Percentiles rank a stretch among this genome's conserved stretches.
These are phyloP conservation scores for Chondrus crispus DNA, from an alignment of 23 red algal genomes.

Conservation along the genomic window DNA sequence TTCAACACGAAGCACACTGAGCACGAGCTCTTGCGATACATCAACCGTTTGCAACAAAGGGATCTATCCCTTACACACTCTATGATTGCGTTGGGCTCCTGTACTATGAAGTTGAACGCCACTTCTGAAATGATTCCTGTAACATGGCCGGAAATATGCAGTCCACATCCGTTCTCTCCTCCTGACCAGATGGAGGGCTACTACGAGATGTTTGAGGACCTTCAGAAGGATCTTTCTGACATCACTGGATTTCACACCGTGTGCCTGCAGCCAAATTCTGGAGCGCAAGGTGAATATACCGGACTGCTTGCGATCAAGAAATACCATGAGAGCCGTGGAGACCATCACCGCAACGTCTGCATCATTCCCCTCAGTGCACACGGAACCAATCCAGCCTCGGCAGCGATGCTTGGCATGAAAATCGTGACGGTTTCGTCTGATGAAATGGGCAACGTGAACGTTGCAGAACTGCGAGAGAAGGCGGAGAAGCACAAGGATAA, in stretches of 20 bases:
- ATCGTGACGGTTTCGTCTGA: conserved; percentile 90
- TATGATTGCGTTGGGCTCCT: conserved; percentile 98
- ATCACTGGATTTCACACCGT: conserved; percentile 95
- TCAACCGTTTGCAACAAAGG: conserved; percentile 74
- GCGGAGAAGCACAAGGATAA: conserved; percentile 94
- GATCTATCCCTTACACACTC: conserved; percentile 96
- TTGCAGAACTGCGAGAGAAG: conserved; percentile 88
- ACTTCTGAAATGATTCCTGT: conserved; percentile 95
- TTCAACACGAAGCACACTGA: conserved; percentile 97
- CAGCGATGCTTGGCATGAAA: conserved; percentile 93
- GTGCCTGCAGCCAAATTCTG: conserved; percentile 95
- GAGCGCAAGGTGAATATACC: conserved; percentile 96
- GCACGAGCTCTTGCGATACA: conserved; percentile 97
- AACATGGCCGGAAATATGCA: conserved; percentile 88
- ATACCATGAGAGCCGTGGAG: conserved; percentile 91
- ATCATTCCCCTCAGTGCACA: conserved; percentile 94
- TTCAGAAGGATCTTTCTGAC: conserved; percentile 79
- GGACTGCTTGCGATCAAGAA: conserved; percentile 86
- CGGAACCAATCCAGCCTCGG: conserved; percentile 95
- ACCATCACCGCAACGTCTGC: conserved; percentile 93
- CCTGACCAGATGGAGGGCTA: conserved; percentile 94
- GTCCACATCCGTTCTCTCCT: conserved; percentile 95
- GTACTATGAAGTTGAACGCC: conserved; percentile 99
- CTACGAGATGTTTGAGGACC: conserved; percentile 83
- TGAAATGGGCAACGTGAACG: conserved; percentile 86